Evolutionary conservation across 441 rosid species (phyloP).

Genomic region (Mallotus japonicus): DNA sequence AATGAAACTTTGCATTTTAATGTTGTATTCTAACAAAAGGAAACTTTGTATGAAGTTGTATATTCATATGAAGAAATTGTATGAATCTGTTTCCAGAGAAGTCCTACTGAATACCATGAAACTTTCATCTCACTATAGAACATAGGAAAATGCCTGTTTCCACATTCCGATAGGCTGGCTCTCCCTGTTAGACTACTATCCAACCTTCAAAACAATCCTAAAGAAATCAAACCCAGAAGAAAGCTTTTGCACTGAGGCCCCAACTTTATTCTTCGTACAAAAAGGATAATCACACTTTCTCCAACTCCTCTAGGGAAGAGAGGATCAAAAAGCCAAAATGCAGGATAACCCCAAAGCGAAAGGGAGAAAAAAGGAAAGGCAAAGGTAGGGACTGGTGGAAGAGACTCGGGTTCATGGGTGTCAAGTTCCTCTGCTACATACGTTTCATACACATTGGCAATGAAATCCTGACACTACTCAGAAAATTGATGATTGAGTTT

Average conservation of each 20-base stretch:
- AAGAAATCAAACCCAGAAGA: conserved; percentile 12
- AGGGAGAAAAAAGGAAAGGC: not conserved
- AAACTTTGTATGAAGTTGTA: not conserved
- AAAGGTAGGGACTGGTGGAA: conserved; percentile 13
- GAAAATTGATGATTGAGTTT: conserved; percentile 49
- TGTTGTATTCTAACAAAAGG: not conserved
- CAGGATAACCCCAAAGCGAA: conserved; percentile 28
- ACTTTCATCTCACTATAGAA: conserved; percentile 4
- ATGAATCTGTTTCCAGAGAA: not conserved
- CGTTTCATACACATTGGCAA: conserved; percentile 24
- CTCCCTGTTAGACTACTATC: conserved; percentile 11
- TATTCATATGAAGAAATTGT: conserved; percentile 5
- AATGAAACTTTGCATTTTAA: not conserved
- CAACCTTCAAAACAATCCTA: conserved; percentile 11
- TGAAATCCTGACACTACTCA: conserved; percentile 34
- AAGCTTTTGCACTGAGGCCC: conserved; percentile 26
- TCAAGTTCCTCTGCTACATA: conserved; percentile 35
- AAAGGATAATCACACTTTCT: conserved; percentile 38
- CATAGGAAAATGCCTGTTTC: conserved; percentile 2
- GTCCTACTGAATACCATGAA: not conserved
- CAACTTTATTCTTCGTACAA: conserved; percentile 42
- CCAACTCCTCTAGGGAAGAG: conserved; percentile 35
- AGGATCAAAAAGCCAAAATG: conserved; percentile 30
- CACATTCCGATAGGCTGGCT: conserved; percentile 5
- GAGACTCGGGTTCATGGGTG: conserved; percentile 22